Base-by-base conservation (phyloP, 345 rosid genomes). In the Gossypium rotundifolium region DNA sequence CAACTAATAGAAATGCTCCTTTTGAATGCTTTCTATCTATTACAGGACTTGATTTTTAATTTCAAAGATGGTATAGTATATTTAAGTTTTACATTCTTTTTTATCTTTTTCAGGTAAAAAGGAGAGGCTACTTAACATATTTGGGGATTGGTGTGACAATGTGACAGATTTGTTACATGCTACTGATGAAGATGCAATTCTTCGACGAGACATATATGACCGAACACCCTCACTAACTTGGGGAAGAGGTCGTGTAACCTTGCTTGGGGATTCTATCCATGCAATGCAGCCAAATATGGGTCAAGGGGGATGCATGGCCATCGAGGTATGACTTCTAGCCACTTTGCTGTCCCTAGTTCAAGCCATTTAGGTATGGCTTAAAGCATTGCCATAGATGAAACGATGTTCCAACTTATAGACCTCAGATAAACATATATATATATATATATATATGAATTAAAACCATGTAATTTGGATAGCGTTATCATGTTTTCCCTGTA, bases 271-370 rank as follows among this genome's bases (percentile, higher is more conserved):
- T 79, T 93, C 98, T 51, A 78, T 95, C 58, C 98, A 95, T 81
- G 98, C 99, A 12, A 90, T 95, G 99, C 99, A 93, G 78, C 99
- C 98, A 44, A 95, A 91, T 78, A 59, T 95, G 92, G 99, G 99
- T 48, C 98, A 95, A 88, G 98, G 98, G 46, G 99, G 98, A 20
- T 95, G 99, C 78, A 95, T 95, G 98, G 99, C 98, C 66, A 89
- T 95, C 80, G 98, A 93, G 91, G 98, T 94, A 84, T 40, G 20
- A 22, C 70, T 83, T 65, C 23, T 16, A 71, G 75, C 22, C 38
- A 23, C 52, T 16, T 49, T 18, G 12, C 53, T 33, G 7, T 33
- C 40, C 40, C 40, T 33, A 5, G 40, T 33, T 33, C 40, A 33
- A 33, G 99, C 98, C 66, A 89, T 95, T 81, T 97, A 93, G 90